These are phyloP conservation scores for Pythium plurisporium DNA, from an alignment of 352 stramenopile species.

Conservation along the genomic window DNA sequence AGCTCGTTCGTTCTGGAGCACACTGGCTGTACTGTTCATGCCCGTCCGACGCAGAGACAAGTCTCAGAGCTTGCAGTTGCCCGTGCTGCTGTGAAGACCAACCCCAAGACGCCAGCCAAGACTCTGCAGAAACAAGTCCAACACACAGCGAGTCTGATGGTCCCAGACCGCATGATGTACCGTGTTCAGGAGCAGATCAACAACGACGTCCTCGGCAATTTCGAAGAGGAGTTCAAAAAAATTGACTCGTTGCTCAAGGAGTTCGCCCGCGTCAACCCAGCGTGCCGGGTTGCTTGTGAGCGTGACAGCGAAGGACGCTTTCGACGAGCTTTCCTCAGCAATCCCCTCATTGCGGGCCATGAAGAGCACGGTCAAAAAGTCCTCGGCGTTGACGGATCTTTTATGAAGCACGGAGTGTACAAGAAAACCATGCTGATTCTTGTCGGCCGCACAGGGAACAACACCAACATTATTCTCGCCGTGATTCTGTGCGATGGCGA, in stretches of 20 bases:
- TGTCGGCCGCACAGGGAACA: slow-evolving; percentile 11
- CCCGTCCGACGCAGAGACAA: neutral
- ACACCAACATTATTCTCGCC: slow-evolving; percentile 10
- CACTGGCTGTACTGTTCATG: neutral
- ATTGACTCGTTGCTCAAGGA: neutral
- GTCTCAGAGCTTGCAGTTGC: neutral
- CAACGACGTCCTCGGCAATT: neutral
- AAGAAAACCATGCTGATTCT: slow-evolving; percentile 3
- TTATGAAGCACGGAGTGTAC: slow-evolving; percentile 9
- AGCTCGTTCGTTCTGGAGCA: neutral
- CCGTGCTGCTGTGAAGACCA: neutral
- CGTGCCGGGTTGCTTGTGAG: neutral
- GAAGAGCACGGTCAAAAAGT: slow-evolving; percentile 3
- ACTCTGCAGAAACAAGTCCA: neutral
- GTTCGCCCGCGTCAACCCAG: neutral
- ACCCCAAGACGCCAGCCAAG: neutral
- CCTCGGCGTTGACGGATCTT: slow-evolving; percentile 12
- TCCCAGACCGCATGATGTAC: neutral
- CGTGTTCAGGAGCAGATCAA: neutral
- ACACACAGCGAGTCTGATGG: neutral
- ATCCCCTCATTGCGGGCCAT: neutral
- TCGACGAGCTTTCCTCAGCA: neutral
- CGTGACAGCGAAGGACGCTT: neutral
- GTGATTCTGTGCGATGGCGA: slow-evolving; percentile 9
- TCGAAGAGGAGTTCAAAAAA: neutral